A percentile compares a stretch with the other conserved stretches of the same genome.
Evolutionary conservation across 140 eudicot species (phyloP).

Genomic region (Ambrosia hybrid): DNA sequence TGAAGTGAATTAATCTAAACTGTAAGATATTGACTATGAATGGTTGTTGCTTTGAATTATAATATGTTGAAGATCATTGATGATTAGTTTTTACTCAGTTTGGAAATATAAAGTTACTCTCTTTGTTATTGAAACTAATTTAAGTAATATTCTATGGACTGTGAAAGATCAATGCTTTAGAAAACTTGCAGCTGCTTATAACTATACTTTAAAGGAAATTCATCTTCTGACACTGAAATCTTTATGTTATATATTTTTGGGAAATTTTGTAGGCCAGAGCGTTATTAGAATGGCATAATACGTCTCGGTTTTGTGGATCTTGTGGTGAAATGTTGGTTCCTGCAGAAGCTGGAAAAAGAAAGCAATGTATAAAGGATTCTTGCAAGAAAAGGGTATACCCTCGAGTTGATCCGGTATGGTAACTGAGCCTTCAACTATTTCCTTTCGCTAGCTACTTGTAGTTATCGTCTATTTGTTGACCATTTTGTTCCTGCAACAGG

Average conservation of each 20-base stretch:
- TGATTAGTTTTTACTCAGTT: background rate
- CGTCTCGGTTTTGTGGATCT: constrained; percentile 76
- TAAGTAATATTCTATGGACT: no score
- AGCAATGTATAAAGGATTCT: constrained; percentile 60
- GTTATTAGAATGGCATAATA: constrained; percentile 76
- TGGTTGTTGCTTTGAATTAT: constrained; percentile 1
- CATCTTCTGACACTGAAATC: background rate
- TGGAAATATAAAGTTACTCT: background rate
- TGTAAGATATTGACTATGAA: constrained; percentile 1
- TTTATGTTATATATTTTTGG: background rate
- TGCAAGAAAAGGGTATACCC: constrained; percentile 88
- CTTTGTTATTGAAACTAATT: background rate
- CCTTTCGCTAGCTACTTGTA: no score
- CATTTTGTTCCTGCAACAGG: constrained; percentile 43
- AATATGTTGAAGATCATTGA: constrained; percentile 9
- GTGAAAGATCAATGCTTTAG: no score
- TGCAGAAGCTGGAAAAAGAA: constrained; percentile 84
- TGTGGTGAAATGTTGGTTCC: constrained; percentile 74
- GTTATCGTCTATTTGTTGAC: background rate
- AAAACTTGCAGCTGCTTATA: no score
- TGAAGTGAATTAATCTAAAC: background rate
- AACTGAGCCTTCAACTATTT: constrained; percentile 7
- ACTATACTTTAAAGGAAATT: no score
- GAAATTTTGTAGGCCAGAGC: constrained; percentile 64
- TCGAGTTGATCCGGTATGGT: constrained; percentile 82